These are phyloP conservation scores for Saussurea involucrata DNA, from an alignment of 129 eudicot species.

Conservation along the genomic window DNA sequence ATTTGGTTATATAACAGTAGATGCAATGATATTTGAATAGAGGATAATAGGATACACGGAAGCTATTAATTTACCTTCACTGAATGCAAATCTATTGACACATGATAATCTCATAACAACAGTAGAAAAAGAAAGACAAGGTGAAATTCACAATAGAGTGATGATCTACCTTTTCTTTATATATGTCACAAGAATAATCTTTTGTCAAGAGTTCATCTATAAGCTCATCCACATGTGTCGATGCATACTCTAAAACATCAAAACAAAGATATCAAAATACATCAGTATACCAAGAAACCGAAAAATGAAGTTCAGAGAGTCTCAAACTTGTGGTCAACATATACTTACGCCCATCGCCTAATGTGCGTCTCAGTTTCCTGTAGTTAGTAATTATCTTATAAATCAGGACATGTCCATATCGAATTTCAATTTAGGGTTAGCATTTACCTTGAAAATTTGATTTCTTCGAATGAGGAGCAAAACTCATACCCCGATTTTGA, in stretches of 20 bases:
- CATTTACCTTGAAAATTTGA: constrained; percentile 37
- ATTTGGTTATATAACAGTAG: neutral
- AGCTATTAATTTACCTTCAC: too few relatives aligned
- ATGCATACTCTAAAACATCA: constrained; percentile 37
- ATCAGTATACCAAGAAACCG: constrained; percentile 6
- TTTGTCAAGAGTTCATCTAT: constrained; percentile 86
- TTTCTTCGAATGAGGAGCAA: constrained; percentile 33
- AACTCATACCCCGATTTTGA: neutral
- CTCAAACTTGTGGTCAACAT: too few relatives aligned
- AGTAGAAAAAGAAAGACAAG: neutral
- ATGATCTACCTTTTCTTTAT: constrained; percentile 76
- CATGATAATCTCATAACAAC: neutral
- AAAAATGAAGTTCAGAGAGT: too few relatives aligned
- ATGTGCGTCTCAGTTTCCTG: too few relatives aligned
- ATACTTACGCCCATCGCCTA: too few relatives aligned
- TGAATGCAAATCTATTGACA: neutral
- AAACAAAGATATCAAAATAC: neutral
- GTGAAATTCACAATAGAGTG: neutral
- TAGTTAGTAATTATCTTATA: neutral
- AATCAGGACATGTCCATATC: neutral
- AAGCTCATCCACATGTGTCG: constrained; percentile 91
- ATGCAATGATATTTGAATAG: neutral
- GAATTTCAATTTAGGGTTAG: neutral
- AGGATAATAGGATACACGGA: neutral
- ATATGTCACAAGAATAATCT: constrained; percentile 91